Evolutionary conservation across 164 flowering plant species (phyloP).

Genomic region (Annona cherimola): DNA sequence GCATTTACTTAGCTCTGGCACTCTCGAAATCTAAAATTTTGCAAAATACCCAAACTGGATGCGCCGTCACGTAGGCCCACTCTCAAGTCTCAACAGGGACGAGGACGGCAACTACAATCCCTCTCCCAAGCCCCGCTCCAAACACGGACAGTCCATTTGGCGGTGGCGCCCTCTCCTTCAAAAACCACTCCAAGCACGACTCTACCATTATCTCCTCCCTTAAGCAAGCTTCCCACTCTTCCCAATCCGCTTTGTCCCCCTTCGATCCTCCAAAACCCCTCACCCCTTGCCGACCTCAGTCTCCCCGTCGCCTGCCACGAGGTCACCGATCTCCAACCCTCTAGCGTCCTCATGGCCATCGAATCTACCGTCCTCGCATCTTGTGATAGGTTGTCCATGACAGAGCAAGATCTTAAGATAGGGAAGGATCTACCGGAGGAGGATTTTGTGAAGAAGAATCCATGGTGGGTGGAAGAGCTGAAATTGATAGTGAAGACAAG

Average conservation of each 20-base stretch:
- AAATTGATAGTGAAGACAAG: slow-evolving; percentile 85
- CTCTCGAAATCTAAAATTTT: no score
- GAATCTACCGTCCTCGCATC: slow-evolving; percentile 44
- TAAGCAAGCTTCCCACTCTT: slow-evolving; percentile 25
- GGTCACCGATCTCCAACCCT: slow-evolving; percentile 70
- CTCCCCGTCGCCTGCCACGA: slow-evolving; percentile 79
- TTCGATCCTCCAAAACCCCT: slow-evolving; percentile 38
- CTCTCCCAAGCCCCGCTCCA: slow-evolving; percentile 3
- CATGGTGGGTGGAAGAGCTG: slow-evolving; percentile 92
- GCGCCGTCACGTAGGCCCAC: slow-evolving; percentile 5
- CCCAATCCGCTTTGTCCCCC: no score
- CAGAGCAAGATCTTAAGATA: slow-evolving; percentile 93
- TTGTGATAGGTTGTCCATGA: slow-evolving; percentile 92
- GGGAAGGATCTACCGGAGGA: slow-evolving; percentile 97
- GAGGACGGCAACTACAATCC: no score
- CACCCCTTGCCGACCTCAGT: slow-evolving; percentile 60
- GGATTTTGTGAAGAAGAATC: slow-evolving; percentile 98
- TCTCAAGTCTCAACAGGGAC: neutral
- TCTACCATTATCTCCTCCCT: slow-evolving; percentile 39
- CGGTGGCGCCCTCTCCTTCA: slow-evolving; percentile 38
- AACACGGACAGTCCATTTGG: neutral
- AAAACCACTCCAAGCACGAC: slow-evolving; percentile 58
- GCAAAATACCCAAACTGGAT: slow-evolving; percentile 9
- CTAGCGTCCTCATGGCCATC: slow-evolving; percentile 61
- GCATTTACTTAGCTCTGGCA: no score